phyloP scores from a whole-genome alignment of 352 stramenopile species.

The Globisporangium ultimum region DNA sequence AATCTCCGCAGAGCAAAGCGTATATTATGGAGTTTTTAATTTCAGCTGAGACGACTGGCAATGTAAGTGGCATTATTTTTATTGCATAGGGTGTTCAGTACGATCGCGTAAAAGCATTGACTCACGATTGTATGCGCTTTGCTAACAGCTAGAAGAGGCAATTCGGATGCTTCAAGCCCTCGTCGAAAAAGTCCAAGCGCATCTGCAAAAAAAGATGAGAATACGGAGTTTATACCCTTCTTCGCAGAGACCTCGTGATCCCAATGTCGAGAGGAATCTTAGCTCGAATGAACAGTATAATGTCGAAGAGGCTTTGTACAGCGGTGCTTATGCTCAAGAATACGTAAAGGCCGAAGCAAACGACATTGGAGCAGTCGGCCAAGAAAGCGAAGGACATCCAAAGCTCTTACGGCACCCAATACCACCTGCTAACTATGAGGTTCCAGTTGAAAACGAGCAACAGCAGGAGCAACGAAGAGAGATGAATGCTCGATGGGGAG shows the following conservation, averaged over 20 bases:
- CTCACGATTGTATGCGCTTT: background rate
- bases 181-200: conserved; percentile 44
- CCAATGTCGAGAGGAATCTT: background rate
- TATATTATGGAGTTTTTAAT: conserved; percentile 67
- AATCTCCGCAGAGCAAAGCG: conserved; percentile 18
- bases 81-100: too few species aligned
- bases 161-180: conserved; percentile 35
- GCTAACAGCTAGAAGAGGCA: conserved; percentile 37
- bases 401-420: conserved; percentile 1
- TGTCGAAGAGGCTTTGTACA: background rate
- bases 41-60: conserved; percentile 31
- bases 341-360: conserved; percentile 10
- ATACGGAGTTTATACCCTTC: conserved; percentile 11
- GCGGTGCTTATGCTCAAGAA: conserved; percentile 1
- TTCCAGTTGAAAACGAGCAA: conserved; percentile 6
- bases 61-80: conserved; percentile 16
- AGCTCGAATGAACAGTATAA: background rate
- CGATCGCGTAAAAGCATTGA: background rate
- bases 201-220: conserved; percentile 47
- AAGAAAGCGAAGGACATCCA: conserved; percentile 1
- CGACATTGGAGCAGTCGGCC: background rate
- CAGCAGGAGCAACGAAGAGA: conserved; percentile 5
- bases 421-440: conserved; percentile 5
- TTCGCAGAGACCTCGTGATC: conserved; percentile 1
- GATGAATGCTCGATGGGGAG: background rate